Conservation (phyloP, 306 rosid species). For the Trifolium fragiferum region DNA sequence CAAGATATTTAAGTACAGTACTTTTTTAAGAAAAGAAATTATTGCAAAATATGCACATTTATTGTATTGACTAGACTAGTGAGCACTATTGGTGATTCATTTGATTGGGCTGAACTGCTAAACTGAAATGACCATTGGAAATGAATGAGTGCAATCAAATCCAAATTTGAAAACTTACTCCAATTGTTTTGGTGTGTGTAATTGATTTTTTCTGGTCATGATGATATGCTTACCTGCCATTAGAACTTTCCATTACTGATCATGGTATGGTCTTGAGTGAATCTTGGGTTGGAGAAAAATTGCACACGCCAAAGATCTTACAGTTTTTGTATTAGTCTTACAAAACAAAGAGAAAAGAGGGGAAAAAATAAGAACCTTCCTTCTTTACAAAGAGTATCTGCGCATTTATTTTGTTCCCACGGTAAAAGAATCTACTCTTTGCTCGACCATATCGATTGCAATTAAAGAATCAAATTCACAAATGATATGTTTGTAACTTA, state of each 20-base stretch:
- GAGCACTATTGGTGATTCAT: background rate
- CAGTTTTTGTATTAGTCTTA: too few species aligned
- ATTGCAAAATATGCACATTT: constrained; percentile 9
- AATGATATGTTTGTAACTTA: too few species aligned
- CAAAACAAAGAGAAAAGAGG: too few species aligned
- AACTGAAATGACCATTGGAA: background rate
- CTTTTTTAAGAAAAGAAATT: constrained; percentile 9
- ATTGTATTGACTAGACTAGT: background rate
- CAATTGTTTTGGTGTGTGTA: background rate
- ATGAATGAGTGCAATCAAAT: background rate
- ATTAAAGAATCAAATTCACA: too few species aligned
- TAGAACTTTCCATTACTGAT: background rate
- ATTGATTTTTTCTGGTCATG: background rate
- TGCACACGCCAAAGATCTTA: too few species aligned
- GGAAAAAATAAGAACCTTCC: too few species aligned
- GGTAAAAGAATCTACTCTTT: too few species aligned
- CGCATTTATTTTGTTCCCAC: too few species aligned
- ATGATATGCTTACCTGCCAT: background rate
- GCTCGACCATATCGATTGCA: too few species aligned
- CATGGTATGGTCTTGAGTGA: background rate
- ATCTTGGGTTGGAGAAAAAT: too few species aligned
- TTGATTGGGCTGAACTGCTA: background rate
- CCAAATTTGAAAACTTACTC: background rate
- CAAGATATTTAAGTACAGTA: background rate
- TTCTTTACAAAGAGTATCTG: too few species aligned